Evolutionary conservation across 495 filamentous ascomycete genomes (phyloP).

Genomic region (Pyrenopolyporus hunteri): DNA sequence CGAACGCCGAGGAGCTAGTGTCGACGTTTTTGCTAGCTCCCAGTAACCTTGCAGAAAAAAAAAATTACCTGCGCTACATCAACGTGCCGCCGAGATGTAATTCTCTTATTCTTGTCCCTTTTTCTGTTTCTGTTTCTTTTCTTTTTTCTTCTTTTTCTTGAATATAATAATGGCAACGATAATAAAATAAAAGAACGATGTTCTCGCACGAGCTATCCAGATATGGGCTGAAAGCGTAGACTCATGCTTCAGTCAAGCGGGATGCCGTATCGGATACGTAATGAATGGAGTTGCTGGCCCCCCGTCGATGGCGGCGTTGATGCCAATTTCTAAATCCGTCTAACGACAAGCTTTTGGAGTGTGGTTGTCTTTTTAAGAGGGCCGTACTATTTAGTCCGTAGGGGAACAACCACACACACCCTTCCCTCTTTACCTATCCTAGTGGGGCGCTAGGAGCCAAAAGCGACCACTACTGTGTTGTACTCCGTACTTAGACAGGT

Average conservation of each 20-base stretch:
- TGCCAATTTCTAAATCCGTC: slow-evolving; percentile 10
- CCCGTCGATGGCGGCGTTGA: slow-evolving; percentile 9
- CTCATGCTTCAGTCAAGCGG: slow-evolving; percentile 4
- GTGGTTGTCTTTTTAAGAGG: slow-evolving; percentile 13
- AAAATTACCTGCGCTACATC: slow-evolving; percentile 3
- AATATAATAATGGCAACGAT: neutral
- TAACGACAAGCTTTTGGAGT: slow-evolving; percentile 23
- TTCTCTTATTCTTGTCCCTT: too few relatives aligned
- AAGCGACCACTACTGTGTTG: neutral
- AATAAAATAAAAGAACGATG: neutral
- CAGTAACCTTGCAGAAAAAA: slow-evolving; percentile 1
- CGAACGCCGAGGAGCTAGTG: slow-evolving; percentile 29
- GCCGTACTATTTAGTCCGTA: neutral
- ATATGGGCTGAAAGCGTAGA: slow-evolving; percentile 13
- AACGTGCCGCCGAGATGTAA: too few relatives aligned
- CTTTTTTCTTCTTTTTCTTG: too few relatives aligned
- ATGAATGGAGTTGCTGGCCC: slow-evolving; percentile 23
- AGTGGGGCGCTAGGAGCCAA: slow-evolving; percentile 23
- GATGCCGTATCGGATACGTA: slow-evolving; percentile 26
- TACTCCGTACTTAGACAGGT: slow-evolving; percentile 6
- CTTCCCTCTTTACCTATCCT: neutral
- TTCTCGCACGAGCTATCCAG: slow-evolving; percentile 7
- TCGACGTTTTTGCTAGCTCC: slow-evolving; percentile 27
- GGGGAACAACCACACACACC: neutral
- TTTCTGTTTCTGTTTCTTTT: too few relatives aligned